Conservation (phyloP, 176 grass and related monocot genomes). For the Oryza rufipogon region DNA sequence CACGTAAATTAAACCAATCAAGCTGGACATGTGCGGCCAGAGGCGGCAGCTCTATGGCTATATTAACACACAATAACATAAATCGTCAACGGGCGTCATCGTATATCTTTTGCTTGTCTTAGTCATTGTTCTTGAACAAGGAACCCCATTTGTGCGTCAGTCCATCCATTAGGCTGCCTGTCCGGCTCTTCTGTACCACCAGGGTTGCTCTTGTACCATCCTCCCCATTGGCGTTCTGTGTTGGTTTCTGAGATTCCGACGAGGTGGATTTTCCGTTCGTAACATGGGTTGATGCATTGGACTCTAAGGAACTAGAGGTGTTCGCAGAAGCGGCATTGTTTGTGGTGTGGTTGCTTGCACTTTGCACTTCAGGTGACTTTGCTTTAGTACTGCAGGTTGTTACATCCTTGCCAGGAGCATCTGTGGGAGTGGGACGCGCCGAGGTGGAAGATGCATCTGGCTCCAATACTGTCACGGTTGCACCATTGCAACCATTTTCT, state of each 20-base stretch:
- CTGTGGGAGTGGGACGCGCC: background rate
- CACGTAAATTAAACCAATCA: constrained; percentile 50
- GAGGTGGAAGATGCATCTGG: constrained; percentile 31
- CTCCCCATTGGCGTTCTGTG: constrained; percentile 40
- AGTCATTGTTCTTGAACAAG: constrained; percentile 83
- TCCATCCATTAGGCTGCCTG: constrained; percentile 70
- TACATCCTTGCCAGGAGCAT: constrained; percentile 23
- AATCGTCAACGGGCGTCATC: constrained; percentile 31
- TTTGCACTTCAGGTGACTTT: constrained; percentile 28
- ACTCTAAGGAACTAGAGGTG: constrained; percentile 24
- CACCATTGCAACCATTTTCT: constrained; percentile 27
- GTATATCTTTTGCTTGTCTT: constrained; percentile 26
- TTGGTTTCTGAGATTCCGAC: constrained; percentile 42
- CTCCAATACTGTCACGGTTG: constrained; percentile 27
- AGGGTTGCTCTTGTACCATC: constrained; percentile 85
- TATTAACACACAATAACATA: constrained; percentile 41
- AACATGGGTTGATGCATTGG: constrained; percentile 31
- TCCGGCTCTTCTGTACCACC: constrained; percentile 78
- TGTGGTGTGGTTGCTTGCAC: constrained; percentile 7
- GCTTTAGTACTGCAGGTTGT: constrained; percentile 32
- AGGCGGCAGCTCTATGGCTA: constrained; percentile 31
- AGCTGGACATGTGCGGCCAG: constrained; percentile 34
- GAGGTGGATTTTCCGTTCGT: constrained; percentile 31
- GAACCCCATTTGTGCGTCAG: constrained; percentile 77
- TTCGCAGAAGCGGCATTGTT: constrained; percentile 15